Percentiles rank a stretch among this genome's conserved stretches.
phyloP scores from a whole-genome alignment of 768 basidiomycete genomes.

The Auriscalpium vulgare region DNA sequence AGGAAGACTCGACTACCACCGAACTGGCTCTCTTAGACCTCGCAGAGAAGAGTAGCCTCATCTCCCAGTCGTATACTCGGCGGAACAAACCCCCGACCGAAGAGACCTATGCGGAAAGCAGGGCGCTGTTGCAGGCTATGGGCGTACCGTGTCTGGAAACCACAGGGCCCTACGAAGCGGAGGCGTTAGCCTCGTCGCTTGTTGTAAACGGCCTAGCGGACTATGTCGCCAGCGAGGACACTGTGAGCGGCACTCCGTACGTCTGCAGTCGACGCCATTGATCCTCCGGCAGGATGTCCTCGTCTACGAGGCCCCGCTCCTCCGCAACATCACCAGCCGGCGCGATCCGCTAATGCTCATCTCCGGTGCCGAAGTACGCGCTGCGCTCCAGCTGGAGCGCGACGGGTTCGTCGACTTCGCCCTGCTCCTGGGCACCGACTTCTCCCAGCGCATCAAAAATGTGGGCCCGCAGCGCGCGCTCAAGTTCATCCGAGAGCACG shows the following conservation, averaged over 20 bases:
- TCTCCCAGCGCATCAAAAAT: slow-evolving; percentile 75
- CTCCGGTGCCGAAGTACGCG: slow-evolving; percentile 54
- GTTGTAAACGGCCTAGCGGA: slow-evolving; percentile 72
- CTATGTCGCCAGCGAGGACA: slow-evolving; percentile 88
- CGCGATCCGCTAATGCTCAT: slow-evolving; percentile 54
- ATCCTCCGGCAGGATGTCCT: slow-evolving; percentile 56
- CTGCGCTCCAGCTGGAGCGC: slow-evolving; percentile 46
- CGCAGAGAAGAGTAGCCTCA: slow-evolving; percentile 40
- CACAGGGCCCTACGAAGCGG: slow-evolving; percentile 69
- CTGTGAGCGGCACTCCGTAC: slow-evolving; percentile 35
- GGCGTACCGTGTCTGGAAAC: slow-evolving; percentile 74
- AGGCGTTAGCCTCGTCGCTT: slow-evolving; percentile 75
- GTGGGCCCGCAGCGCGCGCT: slow-evolving; percentile 75
- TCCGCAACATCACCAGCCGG: slow-evolving; percentile 66
- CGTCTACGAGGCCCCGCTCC: slow-evolving; percentile 71
- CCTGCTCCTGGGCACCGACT: slow-evolving; percentile 85
- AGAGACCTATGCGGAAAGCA: slow-evolving; percentile 63
- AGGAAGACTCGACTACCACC: slow-evolving; percentile 11
- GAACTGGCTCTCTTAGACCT: slow-evolving; percentile 24
- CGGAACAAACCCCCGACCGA: slow-evolving; percentile 53
- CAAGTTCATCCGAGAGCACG: slow-evolving; percentile 63
- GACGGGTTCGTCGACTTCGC: slow-evolving; percentile 73
- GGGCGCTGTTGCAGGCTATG: slow-evolving; percentile 65
- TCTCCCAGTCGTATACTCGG: slow-evolving; percentile 60
- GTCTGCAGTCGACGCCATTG: not conserved